Evolutionary conservation across 306 rosid genomes (phyloP).

Genomic region (Vigna hirtella): DNA sequence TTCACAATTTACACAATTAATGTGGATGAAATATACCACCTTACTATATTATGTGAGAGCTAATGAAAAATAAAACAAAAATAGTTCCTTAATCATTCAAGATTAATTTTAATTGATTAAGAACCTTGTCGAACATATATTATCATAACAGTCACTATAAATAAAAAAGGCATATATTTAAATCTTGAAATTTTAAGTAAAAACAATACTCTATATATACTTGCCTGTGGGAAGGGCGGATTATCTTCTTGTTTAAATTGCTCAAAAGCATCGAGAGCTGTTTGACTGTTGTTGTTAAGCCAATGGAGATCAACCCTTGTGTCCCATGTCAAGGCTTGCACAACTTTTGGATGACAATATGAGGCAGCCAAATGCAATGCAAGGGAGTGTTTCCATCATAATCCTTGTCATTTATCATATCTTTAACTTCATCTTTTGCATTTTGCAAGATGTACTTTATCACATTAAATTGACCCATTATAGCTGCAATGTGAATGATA

Average conservation of each 20-base stretch:
- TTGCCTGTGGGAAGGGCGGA: not conserved
- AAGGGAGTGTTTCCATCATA: slow-evolving; percentile 31
- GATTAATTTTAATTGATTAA: too few species aligned
- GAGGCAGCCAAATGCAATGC: slow-evolving; percentile 9
- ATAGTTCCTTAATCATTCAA: too few species aligned
- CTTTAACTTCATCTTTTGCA: not conserved
- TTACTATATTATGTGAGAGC: too few species aligned
- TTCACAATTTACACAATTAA: too few species aligned
- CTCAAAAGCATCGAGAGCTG: slow-evolving; percentile 19
- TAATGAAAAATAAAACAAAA: too few species aligned
- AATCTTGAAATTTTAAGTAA: too few species aligned
- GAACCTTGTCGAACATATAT: too few species aligned
- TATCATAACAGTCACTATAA: too few species aligned
- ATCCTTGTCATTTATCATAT: not conserved
- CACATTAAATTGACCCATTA: slow-evolving; percentile 2
- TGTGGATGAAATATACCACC: too few species aligned
- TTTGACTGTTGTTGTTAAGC: not conserved
- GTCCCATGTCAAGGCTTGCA: slow-evolving; percentile 30
- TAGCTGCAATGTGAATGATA: not conserved
- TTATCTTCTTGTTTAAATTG: not conserved
- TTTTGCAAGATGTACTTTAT: not conserved
- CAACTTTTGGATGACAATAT: slow-evolving; percentile 7
- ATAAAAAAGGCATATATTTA: too few species aligned
- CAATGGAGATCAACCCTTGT: not conserved
- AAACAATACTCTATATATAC: not conserved